Base-by-base conservation (phyloP, 495 filamentous ascomycete species). In the Opeltia flavorubescens region DNA sequence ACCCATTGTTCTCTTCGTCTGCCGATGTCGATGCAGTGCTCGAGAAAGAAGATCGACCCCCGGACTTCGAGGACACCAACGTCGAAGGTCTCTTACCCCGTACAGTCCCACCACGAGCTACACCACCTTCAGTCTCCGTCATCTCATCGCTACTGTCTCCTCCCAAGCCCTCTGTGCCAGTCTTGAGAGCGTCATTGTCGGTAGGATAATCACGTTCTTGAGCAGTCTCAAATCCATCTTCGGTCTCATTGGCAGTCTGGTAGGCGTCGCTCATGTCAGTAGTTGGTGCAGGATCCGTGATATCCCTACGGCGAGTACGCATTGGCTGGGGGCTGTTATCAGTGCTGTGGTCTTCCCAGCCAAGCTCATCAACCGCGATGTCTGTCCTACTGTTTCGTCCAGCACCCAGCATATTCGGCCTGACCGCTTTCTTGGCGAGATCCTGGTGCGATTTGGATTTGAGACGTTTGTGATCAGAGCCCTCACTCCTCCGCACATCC, bases 131-230 rank as follows among this genome's bases (percentile, higher is more conserved):
- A 11, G 89, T 95, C 66, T 98, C 91, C 1, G 91, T 96, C 18
- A 85, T 68, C 17, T 81, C 84, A 50, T 82, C 85, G 43, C 81
- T 82, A 59, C 81, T 86, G 49, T 83, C 83, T 29, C 82, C 84
- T 46, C 82, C 76, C 54, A 93, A 78, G 50, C 72, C 81, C 62
- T 95, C 91, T 17, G 77, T 71, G 20, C 85, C 86, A 12, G 91
- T 95, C 60, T 93, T 83, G 76, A 95, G 94, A 39, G 86, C 86
- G 49, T 96, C 91, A 26, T 86, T 94, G 64, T 94, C 89, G 3
- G 78, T 82, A 18, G 67, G 60, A 4, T 82, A 86, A 29, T 69
- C 84, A 2, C 75, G 75, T 63, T 93, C 87, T 51, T 87, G 81
- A 2, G 86, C 85, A 12, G 82, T 85, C 61, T 93, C 86, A 50